These are phyloP conservation scores for Scheffersomyces cryptocercus DNA, from an alignment of 1,139 yeast species.

Conservation along the genomic window DNA sequence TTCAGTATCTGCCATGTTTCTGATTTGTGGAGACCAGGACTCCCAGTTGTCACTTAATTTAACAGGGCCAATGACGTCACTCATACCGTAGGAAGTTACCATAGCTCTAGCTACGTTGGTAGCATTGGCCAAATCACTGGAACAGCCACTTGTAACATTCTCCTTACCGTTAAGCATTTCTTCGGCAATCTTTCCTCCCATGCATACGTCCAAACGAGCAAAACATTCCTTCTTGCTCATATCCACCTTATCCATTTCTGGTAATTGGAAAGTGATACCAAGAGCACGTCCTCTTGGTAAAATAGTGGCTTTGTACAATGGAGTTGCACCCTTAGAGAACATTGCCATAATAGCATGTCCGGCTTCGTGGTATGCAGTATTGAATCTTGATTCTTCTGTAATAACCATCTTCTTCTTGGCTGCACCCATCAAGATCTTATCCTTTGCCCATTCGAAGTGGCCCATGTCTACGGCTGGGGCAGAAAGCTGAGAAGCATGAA, in stretches of 20 bases:
- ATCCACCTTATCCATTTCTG: conserved; percentile 97
- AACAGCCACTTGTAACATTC: conserved; percentile 92
- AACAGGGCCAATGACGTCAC: conserved; percentile 90
- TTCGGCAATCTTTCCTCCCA: conserved; percentile 99
- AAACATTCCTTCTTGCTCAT: conserved; percentile 86
- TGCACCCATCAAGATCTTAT: conserved; percentile 95
- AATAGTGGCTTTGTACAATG: conserved; percentile 94
- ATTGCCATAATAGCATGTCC: conserved; percentile 99
- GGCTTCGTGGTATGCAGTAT: conserved; percentile 98
- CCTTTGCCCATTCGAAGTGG: conserved; percentile 99
- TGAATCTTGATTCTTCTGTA: conserved; percentile 89
- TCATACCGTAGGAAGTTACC: conserved; percentile 98
- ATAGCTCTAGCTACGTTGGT: conserved; percentile 93
- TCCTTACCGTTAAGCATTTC: conserved; percentile 88
- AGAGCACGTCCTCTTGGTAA: conserved; percentile 95
- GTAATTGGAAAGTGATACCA: conserved; percentile 95
- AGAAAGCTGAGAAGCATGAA: conserved; percentile 88
- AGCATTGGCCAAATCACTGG: conserved; percentile 86
- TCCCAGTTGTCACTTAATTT: conserved; percentile 87
- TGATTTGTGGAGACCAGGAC: conserved; percentile 85
- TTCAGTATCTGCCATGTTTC: conserved; percentile 91
- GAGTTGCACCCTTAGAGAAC: conserved; percentile 94
- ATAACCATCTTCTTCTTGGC: conserved; percentile 97
- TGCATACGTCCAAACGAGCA: conserved; percentile 92
- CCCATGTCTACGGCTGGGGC: conserved; percentile 88